These are phyloP conservation scores for Immersiporthe knoxdaviesiana DNA, from an alignment of 2,329 filamentous ascomycete species.

Conservation along the genomic window DNA sequence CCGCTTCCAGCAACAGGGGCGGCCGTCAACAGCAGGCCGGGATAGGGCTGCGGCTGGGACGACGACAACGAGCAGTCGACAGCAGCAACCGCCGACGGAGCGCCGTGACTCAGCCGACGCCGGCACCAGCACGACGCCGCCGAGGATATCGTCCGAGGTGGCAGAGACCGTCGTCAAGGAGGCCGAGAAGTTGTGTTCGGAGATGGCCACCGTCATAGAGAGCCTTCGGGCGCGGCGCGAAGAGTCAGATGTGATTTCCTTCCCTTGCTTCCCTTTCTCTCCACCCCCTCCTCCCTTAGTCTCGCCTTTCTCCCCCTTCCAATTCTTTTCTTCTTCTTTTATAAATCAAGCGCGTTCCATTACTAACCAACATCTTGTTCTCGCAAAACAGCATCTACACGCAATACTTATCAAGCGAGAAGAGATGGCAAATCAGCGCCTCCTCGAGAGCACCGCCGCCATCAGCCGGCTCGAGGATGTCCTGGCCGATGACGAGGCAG, in stretches of 20 bases:
- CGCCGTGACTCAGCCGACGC: constrained; percentile 24
- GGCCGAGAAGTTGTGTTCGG: constrained; percentile 51
- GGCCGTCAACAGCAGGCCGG: constrained; percentile 4
- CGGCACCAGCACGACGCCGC: constrained; percentile 7
- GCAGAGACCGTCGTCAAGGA: constrained; percentile 36
- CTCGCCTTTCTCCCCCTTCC: constrained; percentile 10
- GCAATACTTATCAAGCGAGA: constrained; percentile 61
- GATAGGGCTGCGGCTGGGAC: not conserved
- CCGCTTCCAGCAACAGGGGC: constrained; percentile 26
- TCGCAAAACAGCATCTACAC: constrained; percentile 58
- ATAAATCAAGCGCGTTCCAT: not conserved
- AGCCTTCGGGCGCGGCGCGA: constrained; percentile 60
- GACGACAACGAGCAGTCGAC: not conserved
- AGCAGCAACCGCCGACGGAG: constrained; percentile 3
- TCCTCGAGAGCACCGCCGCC: constrained; percentile 62
- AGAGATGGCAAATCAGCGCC: constrained; percentile 60
- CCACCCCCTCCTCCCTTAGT: not conserved
- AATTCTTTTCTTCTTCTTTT: too few relatives aligned
- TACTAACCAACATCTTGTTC: constrained; percentile 13
- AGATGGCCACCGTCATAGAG: constrained; percentile 53
- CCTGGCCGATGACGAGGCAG: constrained; percentile 59
- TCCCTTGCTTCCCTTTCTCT: constrained; percentile 34
- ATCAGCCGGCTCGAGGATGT: constrained; percentile 62
- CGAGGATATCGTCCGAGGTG: constrained; percentile 31
- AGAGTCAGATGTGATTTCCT: constrained; percentile 54